phyloP scores from a whole-genome alignment of 805 yeast species.

The Saccharomycopsis sp. region DNA sequence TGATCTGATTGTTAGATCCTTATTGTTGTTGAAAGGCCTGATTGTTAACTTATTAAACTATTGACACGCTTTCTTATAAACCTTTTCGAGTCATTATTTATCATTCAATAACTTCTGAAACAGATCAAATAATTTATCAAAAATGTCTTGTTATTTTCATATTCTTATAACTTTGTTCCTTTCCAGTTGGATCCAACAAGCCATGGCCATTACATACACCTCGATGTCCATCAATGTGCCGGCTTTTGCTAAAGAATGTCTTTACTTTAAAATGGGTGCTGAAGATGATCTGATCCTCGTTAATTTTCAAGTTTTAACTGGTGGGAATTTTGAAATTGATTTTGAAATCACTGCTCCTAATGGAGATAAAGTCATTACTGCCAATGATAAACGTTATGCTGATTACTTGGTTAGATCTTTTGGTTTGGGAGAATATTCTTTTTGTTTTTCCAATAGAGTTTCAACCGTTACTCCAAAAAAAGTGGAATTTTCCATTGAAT shows the following conservation, averaged over 20 bases:
- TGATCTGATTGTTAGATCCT: no score
- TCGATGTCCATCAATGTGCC: conserved; percentile 29
- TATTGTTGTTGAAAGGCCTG: no score
- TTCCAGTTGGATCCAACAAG: background rate
- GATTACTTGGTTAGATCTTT: conserved; percentile 51
- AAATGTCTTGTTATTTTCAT: no score
- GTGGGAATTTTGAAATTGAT: conserved; percentile 61
- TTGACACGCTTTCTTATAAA: no score
- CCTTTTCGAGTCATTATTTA: no score
- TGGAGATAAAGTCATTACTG: conserved; percentile 36
- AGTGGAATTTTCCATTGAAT: conserved; percentile 49
- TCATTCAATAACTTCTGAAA: no score
- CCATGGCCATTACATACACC: conserved; percentile 22
- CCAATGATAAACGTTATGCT: conserved; percentile 51
- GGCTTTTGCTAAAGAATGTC: conserved; percentile 35
- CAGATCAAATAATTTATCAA: no score
- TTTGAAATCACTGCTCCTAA: conserved; percentile 48
- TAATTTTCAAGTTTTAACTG: conserved; percentile 38
- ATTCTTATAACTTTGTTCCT: background rate
- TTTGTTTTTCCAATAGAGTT: conserved; percentile 56
- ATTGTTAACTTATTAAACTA: no score
- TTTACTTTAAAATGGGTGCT: conserved; percentile 27
- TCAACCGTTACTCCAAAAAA: conserved; percentile 53
- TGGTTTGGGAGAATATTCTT: conserved; percentile 50
- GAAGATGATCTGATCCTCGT: conserved; percentile 27